phyloP scores from a whole-genome alignment of 352 stramenopile species.

The Globisporangium splendens region DNA sequence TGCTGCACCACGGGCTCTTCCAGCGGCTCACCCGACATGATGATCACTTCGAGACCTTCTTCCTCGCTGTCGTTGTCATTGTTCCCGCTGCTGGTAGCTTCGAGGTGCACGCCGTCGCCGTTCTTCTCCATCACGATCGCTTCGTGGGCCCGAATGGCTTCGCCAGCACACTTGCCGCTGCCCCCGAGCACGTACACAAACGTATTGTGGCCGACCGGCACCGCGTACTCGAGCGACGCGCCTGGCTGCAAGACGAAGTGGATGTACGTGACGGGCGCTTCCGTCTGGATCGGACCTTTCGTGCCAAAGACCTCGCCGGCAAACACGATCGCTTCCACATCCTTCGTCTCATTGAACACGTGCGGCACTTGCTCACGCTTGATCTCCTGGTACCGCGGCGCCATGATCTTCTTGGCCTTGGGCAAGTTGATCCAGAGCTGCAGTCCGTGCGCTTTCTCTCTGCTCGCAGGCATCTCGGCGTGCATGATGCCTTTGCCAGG shows the following conservation, averaged over 20 bases:
- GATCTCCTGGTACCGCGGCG: slow-evolving; percentile 30
- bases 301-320: slow-evolving; percentile 22
- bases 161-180: slow-evolving; percentile 6
- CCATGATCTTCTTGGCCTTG: too few relatives aligned
- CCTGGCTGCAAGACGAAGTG: slow-evolving; percentile 20
- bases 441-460: too few relatives aligned
- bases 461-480: too few relatives aligned
- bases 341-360: slow-evolving; percentile 12
- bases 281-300: slow-evolving; percentile 17
- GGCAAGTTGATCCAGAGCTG: too few relatives aligned
- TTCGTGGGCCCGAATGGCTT: slow-evolving; percentile 17
- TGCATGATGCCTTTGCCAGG: slow-evolving; percentile 19
- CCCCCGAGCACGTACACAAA: slow-evolving; percentile 19
- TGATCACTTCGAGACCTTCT: slow-evolving; percentile 58
- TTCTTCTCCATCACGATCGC: slow-evolving; percentile 44
- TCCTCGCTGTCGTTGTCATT: too few relatives aligned
- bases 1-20: slow-evolving; percentile 66
- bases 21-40: slow-evolving; percentile 52
- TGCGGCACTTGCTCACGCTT: slow-evolving; percentile 24
- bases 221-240: slow-evolving; percentile 13
- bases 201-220: slow-evolving; percentile 17
- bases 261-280: slow-evolving; percentile 25
- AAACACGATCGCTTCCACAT: slow-evolving; percentile 23
- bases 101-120: too few relatives aligned
- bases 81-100: too few relatives aligned